These are phyloP conservation scores for Penicillium digitatum DNA, from an alignment of 2,329 filamentous ascomycete species.

Conservation along the genomic window DNA sequence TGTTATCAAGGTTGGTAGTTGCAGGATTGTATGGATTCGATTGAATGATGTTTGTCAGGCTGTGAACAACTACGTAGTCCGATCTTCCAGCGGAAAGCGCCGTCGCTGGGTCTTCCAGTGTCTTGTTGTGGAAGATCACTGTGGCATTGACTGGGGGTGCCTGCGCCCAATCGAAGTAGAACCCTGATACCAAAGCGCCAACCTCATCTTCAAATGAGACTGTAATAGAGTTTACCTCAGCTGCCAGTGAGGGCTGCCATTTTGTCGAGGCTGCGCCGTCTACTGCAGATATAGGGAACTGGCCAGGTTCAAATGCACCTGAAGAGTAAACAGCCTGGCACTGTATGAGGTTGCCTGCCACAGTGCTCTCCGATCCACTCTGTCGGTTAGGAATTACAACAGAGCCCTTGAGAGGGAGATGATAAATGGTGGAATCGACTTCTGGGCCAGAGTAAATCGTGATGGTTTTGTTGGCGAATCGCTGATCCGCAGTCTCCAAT, in stretches of 20 bases:
- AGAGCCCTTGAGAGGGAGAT: slow-evolving; percentile 48
- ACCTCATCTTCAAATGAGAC: slow-evolving; percentile 49
- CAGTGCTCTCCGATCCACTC: slow-evolving; percentile 52
- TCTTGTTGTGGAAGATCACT: slow-evolving; percentile 54
- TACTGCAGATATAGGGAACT: slow-evolving; percentile 64
- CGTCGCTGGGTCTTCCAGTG: slow-evolving; percentile 23
- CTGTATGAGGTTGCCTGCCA: slow-evolving; percentile 60
- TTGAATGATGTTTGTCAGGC: slow-evolving; percentile 31
- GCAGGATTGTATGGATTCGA: slow-evolving; percentile 38
- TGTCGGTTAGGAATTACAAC: slow-evolving; percentile 58
- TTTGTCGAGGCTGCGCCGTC: slow-evolving; percentile 64
- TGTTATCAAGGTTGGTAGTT: slow-evolving; percentile 30
- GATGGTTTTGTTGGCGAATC: slow-evolving; percentile 54
- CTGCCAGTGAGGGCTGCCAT: slow-evolving; percentile 59
- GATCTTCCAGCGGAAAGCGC: slow-evolving; percentile 9
- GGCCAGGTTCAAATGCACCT: slow-evolving; percentile 55
- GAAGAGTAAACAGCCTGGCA: slow-evolving; percentile 54
- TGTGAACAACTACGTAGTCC: slow-evolving; percentile 23
- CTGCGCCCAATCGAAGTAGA: slow-evolving; percentile 60
- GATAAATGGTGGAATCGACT: slow-evolving; percentile 42
- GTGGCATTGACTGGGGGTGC: slow-evolving; percentile 52
- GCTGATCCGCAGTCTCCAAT: slow-evolving; percentile 52
- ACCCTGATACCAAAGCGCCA: slow-evolving; percentile 36
- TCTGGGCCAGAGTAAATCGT: slow-evolving; percentile 55
- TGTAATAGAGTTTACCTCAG: slow-evolving; percentile 52